Base-by-base conservation (phyloP, 1,139 yeast genomes). In the Candida dubliniensis region DNA sequence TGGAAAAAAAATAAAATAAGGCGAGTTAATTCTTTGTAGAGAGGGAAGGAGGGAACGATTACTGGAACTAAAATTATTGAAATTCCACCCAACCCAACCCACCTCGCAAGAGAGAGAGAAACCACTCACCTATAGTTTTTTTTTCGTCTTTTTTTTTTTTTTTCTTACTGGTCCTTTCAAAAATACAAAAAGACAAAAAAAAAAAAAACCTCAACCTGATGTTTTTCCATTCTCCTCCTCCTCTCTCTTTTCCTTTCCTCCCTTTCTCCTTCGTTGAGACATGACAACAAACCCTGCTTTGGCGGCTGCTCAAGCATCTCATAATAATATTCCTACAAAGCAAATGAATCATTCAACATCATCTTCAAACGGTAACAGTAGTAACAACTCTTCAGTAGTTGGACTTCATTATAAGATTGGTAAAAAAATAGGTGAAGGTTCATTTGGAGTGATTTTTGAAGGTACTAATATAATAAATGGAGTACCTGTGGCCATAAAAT, bases 361-460 rank as follows among this genome's bases (percentile, higher is more conserved):
- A 18, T 50, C 53, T 30, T 48, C 52, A n/a, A 51, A 49, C 38
- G 51, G 51, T 18, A 50, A 48, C 31, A 38, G 47, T 27, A 40
- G 42, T 25, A 44, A 54, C 7, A 50, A 48, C 40, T 47, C 59
- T 49, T 66, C 73, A 9, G 87, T 85, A 34, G 91, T 86, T 40
- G 95, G 95, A 1, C 73, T 86, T 51, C 93, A 86, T 64, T 86
- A 85, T 63, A 81, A 83, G 56, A 84, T 86, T 42, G 93, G 93
- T 39, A 86, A 85, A 63, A 86, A 86, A 64, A 84, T 86, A 42
- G 95, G 95, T 46, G 95, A 85, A 63, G 95, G 95, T 15, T 85
- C 93, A 2, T 86, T 86, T 63, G 95, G 95, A 44, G 88, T 86
- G 33, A 78, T 86, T 44, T 86, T 86, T 57, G 95, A 86, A 68